phyloP scores from a whole-genome alignment of 2,329 filamentous ascomycete species.

The Knoxdaviesia proteae region DNA sequence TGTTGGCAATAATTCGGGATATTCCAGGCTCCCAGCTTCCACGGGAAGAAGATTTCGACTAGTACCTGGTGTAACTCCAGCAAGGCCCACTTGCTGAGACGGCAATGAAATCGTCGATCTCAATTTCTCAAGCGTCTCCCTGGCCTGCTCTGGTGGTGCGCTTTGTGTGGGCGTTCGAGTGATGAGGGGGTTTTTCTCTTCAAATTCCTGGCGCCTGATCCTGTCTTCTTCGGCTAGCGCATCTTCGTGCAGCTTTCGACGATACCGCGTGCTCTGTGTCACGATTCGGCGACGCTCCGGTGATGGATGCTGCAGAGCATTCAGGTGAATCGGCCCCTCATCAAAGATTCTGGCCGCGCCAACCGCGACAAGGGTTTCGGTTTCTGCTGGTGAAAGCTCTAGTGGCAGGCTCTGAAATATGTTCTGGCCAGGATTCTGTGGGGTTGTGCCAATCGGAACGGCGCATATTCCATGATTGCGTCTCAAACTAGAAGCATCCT shows the following conservation, averaged over 20 bases:
- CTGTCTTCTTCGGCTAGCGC: slow-evolving; percentile 3
- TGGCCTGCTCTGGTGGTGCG: slow-evolving; percentile 6
- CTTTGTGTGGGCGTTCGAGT: slow-evolving; percentile 7
- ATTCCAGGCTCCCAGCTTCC: not conserved
- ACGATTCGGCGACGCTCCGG: not conserved
- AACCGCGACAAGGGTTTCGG: slow-evolving; percentile 56
- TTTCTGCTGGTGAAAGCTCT: slow-evolving; percentile 82
- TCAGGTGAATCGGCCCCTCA: slow-evolving; percentile 49
- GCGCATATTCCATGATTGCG: slow-evolving; percentile 68
- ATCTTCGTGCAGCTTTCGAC: slow-evolving; percentile 1
- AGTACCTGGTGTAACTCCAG: slow-evolving; percentile 4
- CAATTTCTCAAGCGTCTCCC: not conserved
- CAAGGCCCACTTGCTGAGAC: not conserved
- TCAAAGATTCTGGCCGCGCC: slow-evolving; percentile 63
- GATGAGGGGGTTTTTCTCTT: slow-evolving; percentile 5
- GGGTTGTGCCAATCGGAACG: slow-evolving; percentile 68
- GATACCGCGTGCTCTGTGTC: slow-evolving; percentile 1
- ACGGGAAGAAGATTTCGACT: slow-evolving; percentile 1
- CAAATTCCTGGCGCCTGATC: slow-evolving; percentile 5
- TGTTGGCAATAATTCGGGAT: not conserved
- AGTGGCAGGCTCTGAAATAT: slow-evolving; percentile 77
- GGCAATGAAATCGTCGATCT: not conserved
- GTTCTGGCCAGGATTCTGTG: slow-evolving; percentile 87
- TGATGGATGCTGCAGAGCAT: slow-evolving; percentile 38
- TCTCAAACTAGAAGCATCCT: slow-evolving; percentile 58